phyloP scores from a whole-genome alignment of 2,329 filamentous ascomycete genomes.

The Hymenoscyphus fraxineus region DNA sequence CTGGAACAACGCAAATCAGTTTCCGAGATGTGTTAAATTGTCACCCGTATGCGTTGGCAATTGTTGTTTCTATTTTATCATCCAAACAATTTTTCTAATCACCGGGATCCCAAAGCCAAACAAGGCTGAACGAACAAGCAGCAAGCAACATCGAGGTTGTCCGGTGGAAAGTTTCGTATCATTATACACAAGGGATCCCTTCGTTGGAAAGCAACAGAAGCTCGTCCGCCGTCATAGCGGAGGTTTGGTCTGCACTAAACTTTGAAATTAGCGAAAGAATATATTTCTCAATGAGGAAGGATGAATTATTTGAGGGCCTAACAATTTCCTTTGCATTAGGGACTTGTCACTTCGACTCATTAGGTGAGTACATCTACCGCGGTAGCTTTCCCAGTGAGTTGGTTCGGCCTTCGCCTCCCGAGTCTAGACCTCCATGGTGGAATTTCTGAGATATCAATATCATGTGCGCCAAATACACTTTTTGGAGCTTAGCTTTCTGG shows the following conservation, averaged over 20 bases:
- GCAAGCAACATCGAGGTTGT: not conserved
- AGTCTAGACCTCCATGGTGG: not conserved
- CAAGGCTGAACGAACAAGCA: not conserved
- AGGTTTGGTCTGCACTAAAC: not conserved
- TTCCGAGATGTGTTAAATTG: not conserved
- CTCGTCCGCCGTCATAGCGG: not conserved
- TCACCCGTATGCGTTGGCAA: not conserved
- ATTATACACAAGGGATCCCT: not conserved
- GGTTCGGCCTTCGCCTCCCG: not conserved
- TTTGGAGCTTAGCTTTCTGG: not conserved
- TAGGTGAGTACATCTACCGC: not conserved
- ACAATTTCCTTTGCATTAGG: conserved; percentile 1
- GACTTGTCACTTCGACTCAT: not conserved
- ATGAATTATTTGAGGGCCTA: not conserved
- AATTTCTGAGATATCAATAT: not conserved
- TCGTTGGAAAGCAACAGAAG: not conserved
- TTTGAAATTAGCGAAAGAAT: not conserved
- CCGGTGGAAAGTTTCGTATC: not conserved
- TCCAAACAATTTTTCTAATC: not conserved
- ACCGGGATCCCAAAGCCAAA: not conserved
- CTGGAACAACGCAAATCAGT: not conserved
- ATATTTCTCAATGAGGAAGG: not conserved
- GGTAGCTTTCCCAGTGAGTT: not conserved
- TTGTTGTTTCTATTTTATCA: not conserved
- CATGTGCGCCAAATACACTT: not conserved